Percentiles rank a stretch among this genome's conserved stretches.
Conservation (phyloP, 768 basidiomycete species). For the Thelephora aurantiotincta region DNA sequence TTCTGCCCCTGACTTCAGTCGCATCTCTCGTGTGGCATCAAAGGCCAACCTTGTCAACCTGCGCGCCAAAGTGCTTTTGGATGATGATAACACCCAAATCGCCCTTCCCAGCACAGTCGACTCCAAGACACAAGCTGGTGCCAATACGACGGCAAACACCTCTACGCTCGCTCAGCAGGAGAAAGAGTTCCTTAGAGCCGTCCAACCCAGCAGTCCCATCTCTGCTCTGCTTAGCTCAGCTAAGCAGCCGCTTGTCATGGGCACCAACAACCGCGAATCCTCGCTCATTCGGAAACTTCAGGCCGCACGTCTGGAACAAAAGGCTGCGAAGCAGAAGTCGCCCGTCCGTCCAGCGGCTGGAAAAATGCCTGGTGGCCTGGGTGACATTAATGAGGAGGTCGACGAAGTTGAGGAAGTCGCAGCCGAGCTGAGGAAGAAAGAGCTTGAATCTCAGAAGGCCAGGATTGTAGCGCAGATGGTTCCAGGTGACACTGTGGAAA, state of each 20-base stretch:
- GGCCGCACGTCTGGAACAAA: constrained; percentile 19
- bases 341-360: constrained; percentile 32
- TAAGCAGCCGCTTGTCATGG: constrained; percentile 72
- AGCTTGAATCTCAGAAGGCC: constrained; percentile 83
- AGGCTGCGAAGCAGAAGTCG: constrained; percentile 27
- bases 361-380: constrained; percentile 23
- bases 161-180: constrained; percentile 74
- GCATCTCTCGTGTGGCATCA: constrained; percentile 45
- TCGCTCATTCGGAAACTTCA: constrained; percentile 41
- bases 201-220: constrained; percentile 91
- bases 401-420: constrained; percentile 24
- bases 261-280: constrained; percentile 24
- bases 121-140: constrained; percentile 10
- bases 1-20: constrained; percentile 56
- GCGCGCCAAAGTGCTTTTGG: constrained; percentile 46
- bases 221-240: constrained; percentile 83
- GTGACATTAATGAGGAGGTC: constrained; percentile 30
- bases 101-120: constrained; percentile 18
- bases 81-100: constrained; percentile 37
- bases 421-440: constrained; percentile 41
- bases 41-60: constrained; percentile 58
- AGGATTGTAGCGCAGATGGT: constrained; percentile 92
- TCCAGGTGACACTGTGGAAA: constrained; percentile 28
- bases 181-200: constrained; percentile 92
- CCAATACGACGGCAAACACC: constrained; percentile 17